phyloP scores from a whole-genome alignment of 2,329 filamentous ascomycete genomes.

The Davidsoniella eucalypti region DNA sequence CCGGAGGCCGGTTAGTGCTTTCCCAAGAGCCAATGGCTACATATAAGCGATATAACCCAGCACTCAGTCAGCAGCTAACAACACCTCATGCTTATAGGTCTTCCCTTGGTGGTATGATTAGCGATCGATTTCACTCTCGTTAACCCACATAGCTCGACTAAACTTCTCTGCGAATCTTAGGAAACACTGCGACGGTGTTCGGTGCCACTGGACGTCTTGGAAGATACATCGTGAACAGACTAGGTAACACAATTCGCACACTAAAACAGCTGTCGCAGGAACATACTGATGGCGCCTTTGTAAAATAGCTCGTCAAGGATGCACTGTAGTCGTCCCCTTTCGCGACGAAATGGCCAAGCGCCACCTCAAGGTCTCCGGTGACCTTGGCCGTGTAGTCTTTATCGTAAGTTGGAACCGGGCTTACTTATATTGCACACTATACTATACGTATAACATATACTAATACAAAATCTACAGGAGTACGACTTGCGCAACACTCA shows the following conservation, averaged over 20 bases:
- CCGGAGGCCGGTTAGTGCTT: slow-evolving; percentile 66
- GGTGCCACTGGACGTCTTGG: slow-evolving; percentile 92
- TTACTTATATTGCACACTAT: neutral
- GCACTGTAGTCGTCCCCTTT: slow-evolving; percentile 82
- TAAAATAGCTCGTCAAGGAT: slow-evolving; percentile 66
- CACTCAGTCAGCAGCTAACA: slow-evolving; percentile 17
- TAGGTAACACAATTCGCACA: slow-evolving; percentile 35
- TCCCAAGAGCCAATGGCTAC: neutral
- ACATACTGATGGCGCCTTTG: neutral
- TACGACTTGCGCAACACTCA: slow-evolving; percentile 87
- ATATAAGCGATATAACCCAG: neutral
- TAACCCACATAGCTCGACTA: neutral
- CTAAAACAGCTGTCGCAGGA: neutral
- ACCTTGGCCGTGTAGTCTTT: slow-evolving; percentile 79
- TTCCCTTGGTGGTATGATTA: slow-evolving; percentile 59
- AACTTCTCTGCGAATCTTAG: slow-evolving; percentile 26
- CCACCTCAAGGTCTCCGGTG: slow-evolving; percentile 89
- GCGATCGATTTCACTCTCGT: neutral
- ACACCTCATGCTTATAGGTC: slow-evolving; percentile 39
- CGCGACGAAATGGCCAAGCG: slow-evolving; percentile 97
- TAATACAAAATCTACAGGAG: slow-evolving; percentile 40
- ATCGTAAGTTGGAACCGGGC: slow-evolving; percentile 36
- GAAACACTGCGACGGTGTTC: slow-evolving; percentile 93
- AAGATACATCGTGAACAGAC: slow-evolving; percentile 90
- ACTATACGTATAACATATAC: neutral